phyloP scores from a whole-genome alignment of 768 basidiomycete genomes.

The Pleurotus pulmonarius region DNA sequence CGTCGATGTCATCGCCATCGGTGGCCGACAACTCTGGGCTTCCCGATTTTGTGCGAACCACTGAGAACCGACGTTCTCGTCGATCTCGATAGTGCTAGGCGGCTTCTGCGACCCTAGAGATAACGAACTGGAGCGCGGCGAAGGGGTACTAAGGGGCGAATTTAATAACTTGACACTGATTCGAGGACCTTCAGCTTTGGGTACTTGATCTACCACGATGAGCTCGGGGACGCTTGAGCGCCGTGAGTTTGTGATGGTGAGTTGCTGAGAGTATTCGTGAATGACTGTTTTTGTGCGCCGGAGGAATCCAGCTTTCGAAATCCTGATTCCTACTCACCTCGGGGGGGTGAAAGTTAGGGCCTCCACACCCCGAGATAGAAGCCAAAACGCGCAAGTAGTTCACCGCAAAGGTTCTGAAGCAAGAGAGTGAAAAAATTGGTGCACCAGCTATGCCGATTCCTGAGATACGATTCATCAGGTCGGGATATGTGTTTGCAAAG shows the following conservation, averaged over 20 bases:
- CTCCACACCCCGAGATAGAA: too few species aligned
- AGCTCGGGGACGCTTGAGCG: constrained; percentile 6
- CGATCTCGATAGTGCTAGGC: background rate
- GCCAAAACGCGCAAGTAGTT: too few species aligned
- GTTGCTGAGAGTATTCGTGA: constrained; percentile 10
- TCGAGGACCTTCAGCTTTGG: constrained; percentile 6
- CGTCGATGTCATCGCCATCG: background rate
- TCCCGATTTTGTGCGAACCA: background rate
- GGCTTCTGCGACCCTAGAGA: background rate
- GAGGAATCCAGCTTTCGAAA: constrained; percentile 3
- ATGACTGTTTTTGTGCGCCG: background rate
- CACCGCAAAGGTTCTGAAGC: too few species aligned
- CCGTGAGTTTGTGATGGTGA: constrained; percentile 14
- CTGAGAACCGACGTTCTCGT: background rate
- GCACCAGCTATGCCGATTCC: too few species aligned
- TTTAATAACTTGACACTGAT: background rate
- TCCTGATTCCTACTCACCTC: too few species aligned
- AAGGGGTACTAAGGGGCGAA: background rate
- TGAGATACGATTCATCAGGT: too few species aligned
- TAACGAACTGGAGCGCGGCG: background rate
- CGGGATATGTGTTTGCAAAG: too few species aligned
- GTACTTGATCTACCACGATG: constrained; percentile 13
- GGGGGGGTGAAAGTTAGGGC: too few species aligned
- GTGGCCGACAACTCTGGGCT: background rate
- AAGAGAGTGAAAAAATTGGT: too few species aligned